Base-by-base conservation (phyloP, 345 rosid genomes). In the Pugionium cornutum region DNA sequence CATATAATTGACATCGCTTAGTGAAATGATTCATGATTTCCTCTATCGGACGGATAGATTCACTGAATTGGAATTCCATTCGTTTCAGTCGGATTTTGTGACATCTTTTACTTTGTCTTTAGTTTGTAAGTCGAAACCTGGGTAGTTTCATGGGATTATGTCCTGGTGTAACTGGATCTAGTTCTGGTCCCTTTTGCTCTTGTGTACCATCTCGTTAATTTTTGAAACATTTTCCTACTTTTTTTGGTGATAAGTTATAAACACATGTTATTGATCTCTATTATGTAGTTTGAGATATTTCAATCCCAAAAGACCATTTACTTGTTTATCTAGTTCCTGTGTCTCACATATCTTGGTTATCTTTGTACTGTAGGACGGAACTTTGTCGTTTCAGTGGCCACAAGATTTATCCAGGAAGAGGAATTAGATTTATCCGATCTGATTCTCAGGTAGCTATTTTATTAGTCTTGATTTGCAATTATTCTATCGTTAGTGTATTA, bases 381-480 rank as follows among this genome's bases (percentile, higher is more conserved):
- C 75, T 76, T 64, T 76, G 79, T 32, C 76, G 79, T 41, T 76
- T 76, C 75, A 70, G 79, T 58, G 79, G 79, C 0, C 72, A 72
- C 1, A 76, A 76, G 49, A 76, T 76, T 26, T 76, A 76, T 55
- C 79, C 79, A 50, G 79, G 76, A 1, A 70, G 71, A 9, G 79
- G 79, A 8, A 76, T 76, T 62, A 70, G 76, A 54, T 76, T 76
- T 35, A 65, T 76, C 64, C 71, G 76, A 37, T 40, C 76, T 51
- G 79, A 76, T 42, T 76, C 79, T 59, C 79, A 76, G 76, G 79
- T 76, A 40, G 3, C 11, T 53, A 1, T n/a, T 18, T 18, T 18
- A 18, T 18, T 18, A 18, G 18, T 18, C 18, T 18, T 18, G 18
- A 18, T 18, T 18, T 18, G 18, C 18, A 18, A 18, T 18, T 18